phyloP scores from a whole-genome alignment of 805 yeast species.

The Dipodascus geniculatus region DNA sequence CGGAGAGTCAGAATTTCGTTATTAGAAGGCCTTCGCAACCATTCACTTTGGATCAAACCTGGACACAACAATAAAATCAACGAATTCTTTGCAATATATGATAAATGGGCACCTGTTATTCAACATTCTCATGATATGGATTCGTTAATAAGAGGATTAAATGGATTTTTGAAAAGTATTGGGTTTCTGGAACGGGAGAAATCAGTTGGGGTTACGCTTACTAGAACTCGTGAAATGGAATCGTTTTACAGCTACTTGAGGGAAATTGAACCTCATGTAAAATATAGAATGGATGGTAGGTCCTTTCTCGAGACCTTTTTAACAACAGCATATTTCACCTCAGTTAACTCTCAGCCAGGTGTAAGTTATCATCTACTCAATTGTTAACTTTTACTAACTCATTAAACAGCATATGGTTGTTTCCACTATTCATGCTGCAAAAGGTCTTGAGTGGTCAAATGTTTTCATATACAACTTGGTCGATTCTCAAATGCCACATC shows the following conservation, averaged over 20 bases:
- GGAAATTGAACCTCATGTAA: not conserved
- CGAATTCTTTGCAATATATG: not conserved
- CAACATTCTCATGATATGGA: not conserved
- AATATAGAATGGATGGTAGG: not conserved
- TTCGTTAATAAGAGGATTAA: not conserved
- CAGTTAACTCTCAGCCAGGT: conserved; percentile 3
- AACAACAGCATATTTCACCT: conserved; percentile 11
- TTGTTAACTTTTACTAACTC: not conserved
- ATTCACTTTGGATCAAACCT: not conserved
- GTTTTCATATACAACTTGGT: conserved; percentile 48
- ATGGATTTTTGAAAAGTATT: not conserved
- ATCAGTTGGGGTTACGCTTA: not conserved
- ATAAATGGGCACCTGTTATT: not conserved
- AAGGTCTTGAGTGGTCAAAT: conserved; percentile 92
- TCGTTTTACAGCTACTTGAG: not conserved
- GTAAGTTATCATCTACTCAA: not conserved
- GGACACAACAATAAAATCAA: not conserved
- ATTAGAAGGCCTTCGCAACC: not conserved
- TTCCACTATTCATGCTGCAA: conserved; percentile 85
- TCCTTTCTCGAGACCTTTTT: conserved; percentile 12
- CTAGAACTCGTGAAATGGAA: not conserved
- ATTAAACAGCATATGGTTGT: conserved; percentile 30
- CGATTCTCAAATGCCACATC: conserved; percentile 5
- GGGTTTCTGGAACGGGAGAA: not conserved
- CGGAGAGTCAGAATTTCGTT: not conserved